Evolutionary conservation across 306 rosid genomes (phyloP).

Genomic region (Trifolium pratense): DNA sequence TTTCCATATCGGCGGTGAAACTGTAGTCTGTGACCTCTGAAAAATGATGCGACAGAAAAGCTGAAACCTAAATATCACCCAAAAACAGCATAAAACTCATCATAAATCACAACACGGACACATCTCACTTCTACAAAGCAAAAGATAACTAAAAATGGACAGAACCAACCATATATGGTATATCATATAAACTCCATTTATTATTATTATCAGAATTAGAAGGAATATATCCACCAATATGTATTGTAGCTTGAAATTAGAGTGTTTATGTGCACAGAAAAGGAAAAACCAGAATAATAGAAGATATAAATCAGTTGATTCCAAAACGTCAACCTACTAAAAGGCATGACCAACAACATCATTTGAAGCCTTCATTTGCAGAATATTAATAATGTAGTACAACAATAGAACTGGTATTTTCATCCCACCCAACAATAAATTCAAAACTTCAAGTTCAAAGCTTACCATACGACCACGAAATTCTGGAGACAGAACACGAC

Average conservation of each 20-base stretch:
- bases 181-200: constrained; percentile 3
- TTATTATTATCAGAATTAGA: constrained; percentile 6
- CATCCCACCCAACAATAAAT: constrained; percentile 23
- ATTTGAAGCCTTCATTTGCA: neutral
- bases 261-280: neutral
- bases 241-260: constrained; percentile 12
- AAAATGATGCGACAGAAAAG: constrained; percentile 89
- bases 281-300: neutral
- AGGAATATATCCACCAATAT: neutral
- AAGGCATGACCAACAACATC: constrained; percentile 6
- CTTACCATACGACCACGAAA: constrained; percentile 99
- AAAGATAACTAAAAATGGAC: constrained; percentile 19
- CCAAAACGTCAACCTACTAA: constrained; percentile 24
- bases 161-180: constrained; percentile 3
- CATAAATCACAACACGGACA: constrained; percentile 25
- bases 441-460: constrained; percentile 32
- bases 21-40: constrained; percentile 92
- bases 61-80: constrained; percentile 76
- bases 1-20: constrained; percentile 99
- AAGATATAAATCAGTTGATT: constrained; percentile 7
- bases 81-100: constrained; percentile 30
- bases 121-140: constrained; percentile 18
- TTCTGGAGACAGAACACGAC: constrained; percentile 84
- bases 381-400: constrained; percentile 25
- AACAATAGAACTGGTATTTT: constrained; percentile 10